phyloP scores from a whole-genome alignment of 148 eudicot genomes.

The Pouteria glomerata region DNA sequence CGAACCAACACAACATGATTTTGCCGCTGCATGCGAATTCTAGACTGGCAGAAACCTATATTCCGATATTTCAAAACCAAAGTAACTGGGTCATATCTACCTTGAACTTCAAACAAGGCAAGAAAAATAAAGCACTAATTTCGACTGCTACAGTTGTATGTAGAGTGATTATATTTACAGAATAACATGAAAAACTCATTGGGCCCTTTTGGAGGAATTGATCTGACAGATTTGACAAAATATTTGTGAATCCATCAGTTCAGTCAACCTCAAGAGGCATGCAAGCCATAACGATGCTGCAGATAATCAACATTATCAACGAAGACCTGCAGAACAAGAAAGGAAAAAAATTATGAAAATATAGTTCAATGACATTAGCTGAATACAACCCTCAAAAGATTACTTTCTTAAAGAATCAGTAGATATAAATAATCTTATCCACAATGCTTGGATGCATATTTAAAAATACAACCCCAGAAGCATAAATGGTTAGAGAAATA shows the following conservation, averaged over 20 bases:
- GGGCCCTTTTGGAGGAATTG: not conserved
- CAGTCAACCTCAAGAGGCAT: not conserved
- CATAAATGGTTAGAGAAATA: not conserved
- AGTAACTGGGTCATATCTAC: not conserved
- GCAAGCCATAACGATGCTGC: constrained; percentile 13
- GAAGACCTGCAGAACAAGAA: constrained; percentile 52
- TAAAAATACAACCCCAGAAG: not conserved
- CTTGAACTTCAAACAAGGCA: not conserved
- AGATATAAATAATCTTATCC: not conserved
- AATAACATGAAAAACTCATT: not conserved
- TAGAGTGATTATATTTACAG: not conserved
- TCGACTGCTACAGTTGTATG: constrained; percentile 1
- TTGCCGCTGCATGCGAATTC: not conserved
- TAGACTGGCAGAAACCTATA: not conserved
- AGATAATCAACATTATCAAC: constrained; percentile 79
- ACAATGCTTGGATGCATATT: too few species aligned
- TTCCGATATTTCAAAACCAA: not conserved
- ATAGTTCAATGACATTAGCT: not conserved
- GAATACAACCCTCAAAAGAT: not conserved
- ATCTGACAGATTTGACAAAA: not conserved
- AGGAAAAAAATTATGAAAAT: not conserved
- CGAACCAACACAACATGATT: constrained; percentile 32
- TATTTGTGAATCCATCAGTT: not conserved
- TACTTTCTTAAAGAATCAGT: not conserved
- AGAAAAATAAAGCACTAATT: not conserved